phyloP scores from a whole-genome alignment of 2,329 filamentous ascomycete species.

The Fusarium luffae region DNA sequence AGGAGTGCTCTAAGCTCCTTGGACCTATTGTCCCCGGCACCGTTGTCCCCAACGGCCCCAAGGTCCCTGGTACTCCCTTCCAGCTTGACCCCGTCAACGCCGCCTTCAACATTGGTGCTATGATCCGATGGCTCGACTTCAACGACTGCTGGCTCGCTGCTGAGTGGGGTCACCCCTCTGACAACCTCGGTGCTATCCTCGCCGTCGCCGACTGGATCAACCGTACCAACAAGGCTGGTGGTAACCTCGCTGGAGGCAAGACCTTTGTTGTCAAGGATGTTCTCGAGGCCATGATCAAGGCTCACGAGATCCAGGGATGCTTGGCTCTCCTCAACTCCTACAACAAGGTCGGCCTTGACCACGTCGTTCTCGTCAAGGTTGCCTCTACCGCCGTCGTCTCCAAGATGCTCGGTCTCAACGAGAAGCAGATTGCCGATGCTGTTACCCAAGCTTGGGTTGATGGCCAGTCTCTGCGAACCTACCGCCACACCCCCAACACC shows the following conservation, averaged over 20 bases:
- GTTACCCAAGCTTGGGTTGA: slow-evolving; percentile 98
- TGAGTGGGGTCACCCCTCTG: slow-evolving; percentile 98
- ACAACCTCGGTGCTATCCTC: slow-evolving; percentile 97
- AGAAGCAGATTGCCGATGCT: slow-evolving; percentile 92
- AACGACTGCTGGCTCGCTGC: slow-evolving; percentile 99
- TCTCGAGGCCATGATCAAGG: slow-evolving; percentile 98
- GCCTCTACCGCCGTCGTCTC: slow-evolving; percentile 93
- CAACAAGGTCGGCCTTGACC: slow-evolving; percentile 98
- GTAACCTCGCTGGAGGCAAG: slow-evolving; percentile 87
- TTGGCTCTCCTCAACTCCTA: slow-evolving; percentile 96
- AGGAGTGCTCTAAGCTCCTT: slow-evolving; percentile 94
- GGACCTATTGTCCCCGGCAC: slow-evolving; percentile 93
- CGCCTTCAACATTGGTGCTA: slow-evolving; percentile 98
- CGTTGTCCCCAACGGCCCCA: slow-evolving; percentile 88
- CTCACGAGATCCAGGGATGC: slow-evolving; percentile 98
- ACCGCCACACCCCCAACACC: slow-evolving; percentile 97
- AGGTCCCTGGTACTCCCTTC: slow-evolving; percentile 91
- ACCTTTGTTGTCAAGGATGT: slow-evolving; percentile 90
- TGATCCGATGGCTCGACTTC: slow-evolving; percentile 99
- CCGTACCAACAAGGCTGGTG: slow-evolving; percentile 80
- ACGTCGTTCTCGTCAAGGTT: slow-evolving; percentile 98
- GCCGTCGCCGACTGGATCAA: slow-evolving; percentile 98
- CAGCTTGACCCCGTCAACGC: slow-evolving; percentile 95
- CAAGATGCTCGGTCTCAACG: slow-evolving; percentile 90
- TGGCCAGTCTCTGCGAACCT: slow-evolving; percentile 94